Evolutionary conservation across 768 basidiomycete genomes (phyloP).

Genomic region (Thelephora ganbajun): DNA sequence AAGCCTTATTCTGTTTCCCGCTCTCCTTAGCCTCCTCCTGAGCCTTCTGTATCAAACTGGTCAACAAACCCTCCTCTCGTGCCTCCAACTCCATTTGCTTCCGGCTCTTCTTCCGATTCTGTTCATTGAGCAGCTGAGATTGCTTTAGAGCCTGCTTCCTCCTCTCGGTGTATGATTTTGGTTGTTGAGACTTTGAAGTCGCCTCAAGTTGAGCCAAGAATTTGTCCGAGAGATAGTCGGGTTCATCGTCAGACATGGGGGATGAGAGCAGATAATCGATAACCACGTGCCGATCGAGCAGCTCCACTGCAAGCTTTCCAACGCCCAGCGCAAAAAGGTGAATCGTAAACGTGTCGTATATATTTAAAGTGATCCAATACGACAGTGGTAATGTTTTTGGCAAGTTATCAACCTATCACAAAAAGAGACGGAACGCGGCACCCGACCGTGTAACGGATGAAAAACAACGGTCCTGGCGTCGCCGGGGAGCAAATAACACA

Average conservation of each 20-base stretch:
- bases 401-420: not conserved
- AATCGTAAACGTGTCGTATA: not conserved
- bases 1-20: constrained; percentile 53
- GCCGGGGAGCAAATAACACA: not conserved
- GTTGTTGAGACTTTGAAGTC: constrained; percentile 19
- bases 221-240: constrained; percentile 83
- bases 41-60: constrained; percentile 69
- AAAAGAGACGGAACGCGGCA: not conserved
- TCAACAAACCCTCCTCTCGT: constrained; percentile 64
- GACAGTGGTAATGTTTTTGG: not conserved
- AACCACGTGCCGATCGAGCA: no score
- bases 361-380: not conserved
- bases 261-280: constrained; percentile 2
- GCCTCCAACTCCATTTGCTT: constrained; percentile 62
- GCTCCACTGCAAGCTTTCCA: no score
- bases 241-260: constrained; percentile 59
- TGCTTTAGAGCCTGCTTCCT: constrained; percentile 52
- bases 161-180: constrained; percentile 56
- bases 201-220: constrained; percentile 37
- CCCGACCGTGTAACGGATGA: not conserved
- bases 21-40: constrained; percentile 40
- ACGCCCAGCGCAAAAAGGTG: not conserved
- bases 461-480: not conserved
- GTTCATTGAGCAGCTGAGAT: constrained; percentile 49
- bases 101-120: constrained; percentile 48